Base-by-base conservation (phyloP, 768 basidiomycete species). In the Chiua virens region DNA sequence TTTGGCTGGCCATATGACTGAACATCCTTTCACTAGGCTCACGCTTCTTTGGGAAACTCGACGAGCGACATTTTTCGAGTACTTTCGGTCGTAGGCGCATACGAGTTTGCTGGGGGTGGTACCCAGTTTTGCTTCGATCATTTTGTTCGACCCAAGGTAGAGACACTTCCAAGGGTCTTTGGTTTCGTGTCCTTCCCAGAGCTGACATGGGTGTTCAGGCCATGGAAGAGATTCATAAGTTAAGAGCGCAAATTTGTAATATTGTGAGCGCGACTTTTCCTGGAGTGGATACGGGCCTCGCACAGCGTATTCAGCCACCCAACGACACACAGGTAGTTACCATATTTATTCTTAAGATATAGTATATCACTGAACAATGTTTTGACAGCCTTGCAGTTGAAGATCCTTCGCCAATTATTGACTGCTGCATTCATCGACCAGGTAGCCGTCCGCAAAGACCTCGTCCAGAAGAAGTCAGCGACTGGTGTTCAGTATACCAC, bases 221-320 rank as follows among this genome's bases (percentile, higher is more conserved):
- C 0, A 98, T 99, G 95, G 91, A 97, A 71, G 97, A 99, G 73
- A 96, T 97, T 32, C 97, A 95, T 69, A 98, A 98, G 66, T 77
- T 99, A 5, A 83, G 94, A 32, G 79, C 83, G 0, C 97, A 99
- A 62, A 87, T 99, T 50, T 88, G 82, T 60, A 81, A 79, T 50
- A 94, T 98, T 40, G 89, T 96, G 5, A 77, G 79, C 49, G 73
- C 79, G n/a, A 89, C 89, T 63, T 91, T 94, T 56, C 81, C 86
- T 4, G 80, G 78, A 5, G 68, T 77, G 5, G 76, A 86, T 47
- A 72, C 80, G 2, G 81, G 79, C 10, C 86, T 90, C 57, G 68
- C 75, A 4, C 78, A 79, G 4, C 82, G 86, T 50, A 74, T 98
- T 13, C 63, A 73, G 35, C 96, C 93, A 20, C 97, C 97, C 0